phyloP scores from a whole-genome alignment of 306 rosid species.

The Begonia loranthoides region DNA sequence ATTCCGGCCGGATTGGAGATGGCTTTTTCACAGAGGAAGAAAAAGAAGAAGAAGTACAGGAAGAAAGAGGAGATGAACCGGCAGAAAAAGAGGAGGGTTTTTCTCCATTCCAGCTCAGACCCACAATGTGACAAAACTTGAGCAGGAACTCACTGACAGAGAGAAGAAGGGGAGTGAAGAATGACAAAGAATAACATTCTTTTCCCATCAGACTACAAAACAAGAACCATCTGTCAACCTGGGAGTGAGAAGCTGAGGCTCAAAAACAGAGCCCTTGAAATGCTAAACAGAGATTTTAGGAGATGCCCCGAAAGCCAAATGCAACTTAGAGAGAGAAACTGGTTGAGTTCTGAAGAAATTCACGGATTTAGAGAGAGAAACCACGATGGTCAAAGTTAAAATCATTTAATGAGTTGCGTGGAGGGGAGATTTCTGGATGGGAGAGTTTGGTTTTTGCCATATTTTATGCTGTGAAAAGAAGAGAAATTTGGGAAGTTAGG shows the following conservation, averaged over 20 bases:
- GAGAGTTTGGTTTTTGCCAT: neutral
- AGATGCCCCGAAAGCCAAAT: constrained; percentile 1
- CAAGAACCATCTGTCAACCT: neutral
- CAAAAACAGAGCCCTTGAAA: neutral
- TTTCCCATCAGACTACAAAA: neutral
- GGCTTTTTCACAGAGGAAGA: constrained; percentile 37
- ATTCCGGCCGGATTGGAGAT: constrained; percentile 17
- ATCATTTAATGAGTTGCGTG: constrained; percentile 9
- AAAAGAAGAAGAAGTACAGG: constrained; percentile 17
- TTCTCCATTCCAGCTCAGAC: constrained; percentile 42
- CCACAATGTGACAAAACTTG: constrained; percentile 1
- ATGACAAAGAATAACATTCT: neutral
- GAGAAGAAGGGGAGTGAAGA: neutral
- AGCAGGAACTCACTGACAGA: neutral
- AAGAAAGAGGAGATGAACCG: constrained; percentile 45
- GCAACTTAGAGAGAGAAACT: neutral
- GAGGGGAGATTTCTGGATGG: neutral
- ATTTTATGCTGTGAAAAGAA: constrained; percentile 8
- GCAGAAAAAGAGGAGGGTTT: constrained; percentile 29
- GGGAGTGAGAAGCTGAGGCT: constrained; percentile 3
- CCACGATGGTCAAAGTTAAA: constrained; percentile 18
- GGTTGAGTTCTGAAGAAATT: neutral
- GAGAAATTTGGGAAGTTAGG: constrained; percentile 7
- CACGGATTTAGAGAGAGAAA: neutral
- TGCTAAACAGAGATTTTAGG: constrained; percentile 1